Percentiles rank a stretch among this genome's conserved stretches.
Conservation (phyloP, 129 eudicot genomes). For the sunflower (Helianthus annuus) region HanXRQr2.0-SUNRISE NC_035444.2:22681709-22682208, state of each 20-base stretch:
- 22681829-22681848: not conserved
- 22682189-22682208: not conserved
- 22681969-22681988: not conserved
- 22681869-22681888: too few relatives aligned
- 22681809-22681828: slow-evolving; percentile 4
- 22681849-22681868: too few relatives aligned
- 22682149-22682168: not conserved
- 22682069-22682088: not conserved
- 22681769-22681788: slow-evolving; percentile 8
- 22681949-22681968: too few relatives aligned
- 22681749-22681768: slow-evolving; percentile 17
- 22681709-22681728: not conserved
- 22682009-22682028: not conserved
- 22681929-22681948: too few relatives aligned
- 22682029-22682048: not conserved
- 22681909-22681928: too few relatives aligned
- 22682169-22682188: not conserved
- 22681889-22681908: too few relatives aligned
- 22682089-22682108: not conserved
- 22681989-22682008: not conserved
- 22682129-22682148: not conserved
- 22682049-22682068: not conserved
- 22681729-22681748: slow-evolving; percentile 13
- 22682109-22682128: not conserved
- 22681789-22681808: slow-evolving; percentile 7